These are phyloP conservation scores for Cryptococcus sp. DNA, from an alignment of 1,284 basidiomycete genomes.

Conservation along the genomic window DNA sequence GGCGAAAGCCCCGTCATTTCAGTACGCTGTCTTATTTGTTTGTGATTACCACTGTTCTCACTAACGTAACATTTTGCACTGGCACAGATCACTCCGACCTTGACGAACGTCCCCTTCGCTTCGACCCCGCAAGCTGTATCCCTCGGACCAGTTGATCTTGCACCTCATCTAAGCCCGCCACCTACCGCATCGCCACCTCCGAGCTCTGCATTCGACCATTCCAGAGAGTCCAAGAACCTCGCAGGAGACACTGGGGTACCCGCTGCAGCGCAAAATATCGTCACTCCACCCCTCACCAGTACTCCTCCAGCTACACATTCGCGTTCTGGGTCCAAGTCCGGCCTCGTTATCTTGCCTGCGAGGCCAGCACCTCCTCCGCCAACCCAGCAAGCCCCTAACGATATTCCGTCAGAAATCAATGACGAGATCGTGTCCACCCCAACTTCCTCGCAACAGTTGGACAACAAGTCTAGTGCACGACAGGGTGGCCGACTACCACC, in stretches of 20 bases:
- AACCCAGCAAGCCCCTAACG: not conserved
- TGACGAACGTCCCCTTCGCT: not conserved
- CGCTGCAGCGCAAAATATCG: not conserved
- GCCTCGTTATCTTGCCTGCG: constrained; percentile 4
- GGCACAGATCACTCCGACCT: constrained; percentile 11
- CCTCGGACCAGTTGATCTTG: too few relatives aligned
- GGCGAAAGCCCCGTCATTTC: constrained; percentile 17
- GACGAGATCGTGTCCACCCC: constrained; percentile 18
- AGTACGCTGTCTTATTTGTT: constrained; percentile 5
- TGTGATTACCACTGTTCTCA: too few relatives aligned
- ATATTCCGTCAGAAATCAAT: constrained; percentile 15
- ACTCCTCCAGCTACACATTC: constrained; percentile 2
- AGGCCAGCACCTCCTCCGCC: constrained; percentile 16
- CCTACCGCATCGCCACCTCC: too few relatives aligned
- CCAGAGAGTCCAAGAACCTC: too few relatives aligned
- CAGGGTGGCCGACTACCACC: constrained; percentile 5
- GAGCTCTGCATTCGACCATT: too few relatives aligned
- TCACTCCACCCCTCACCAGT: constrained; percentile 10
- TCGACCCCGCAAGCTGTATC: too few relatives aligned
- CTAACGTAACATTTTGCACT: too few relatives aligned
- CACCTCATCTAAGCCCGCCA: too few relatives aligned
- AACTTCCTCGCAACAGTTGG: constrained; percentile 4
- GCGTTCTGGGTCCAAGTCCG: constrained; percentile 7
- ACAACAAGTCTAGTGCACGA: constrained; percentile 6
- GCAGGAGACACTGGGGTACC: too few relatives aligned